phyloP scores from a whole-genome alignment of 352 stramenopile species.

The Pythium coloratum region DNA sequence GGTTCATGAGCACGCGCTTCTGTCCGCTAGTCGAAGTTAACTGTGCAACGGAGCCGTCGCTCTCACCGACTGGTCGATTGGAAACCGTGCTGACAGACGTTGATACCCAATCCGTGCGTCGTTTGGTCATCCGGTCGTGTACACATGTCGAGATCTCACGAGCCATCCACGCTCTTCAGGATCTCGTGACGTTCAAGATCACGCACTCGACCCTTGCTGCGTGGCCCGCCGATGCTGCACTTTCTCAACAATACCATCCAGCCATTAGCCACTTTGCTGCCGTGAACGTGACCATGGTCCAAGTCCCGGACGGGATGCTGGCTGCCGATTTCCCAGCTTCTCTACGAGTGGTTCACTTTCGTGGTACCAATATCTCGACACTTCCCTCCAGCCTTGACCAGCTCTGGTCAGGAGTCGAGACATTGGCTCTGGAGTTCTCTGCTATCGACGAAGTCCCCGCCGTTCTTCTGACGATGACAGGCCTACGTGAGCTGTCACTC shows the following conservation, averaged over 20 bases:
- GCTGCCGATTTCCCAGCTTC: conserved; percentile 12
- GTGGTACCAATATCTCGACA: conserved; percentile 9
- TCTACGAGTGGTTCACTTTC: conserved; percentile 6
- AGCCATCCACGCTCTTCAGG: conserved; percentile 2
- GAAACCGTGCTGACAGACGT: conserved; percentile 1
- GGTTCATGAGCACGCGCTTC: conserved; percentile 4
- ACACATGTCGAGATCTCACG: conserved; percentile 9
- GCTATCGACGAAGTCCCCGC: conserved; percentile 4
- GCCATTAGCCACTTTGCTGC: conserved; percentile 10
- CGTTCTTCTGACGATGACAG: conserved; percentile 3
- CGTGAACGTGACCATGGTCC: conserved; percentile 21
- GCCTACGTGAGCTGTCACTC: conserved; percentile 14
- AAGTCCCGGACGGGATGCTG: conserved; percentile 15
- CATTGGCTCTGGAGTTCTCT: conserved; percentile 13
- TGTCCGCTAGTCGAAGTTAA: conserved; percentile 26
- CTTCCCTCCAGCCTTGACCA: conserved; percentile 13
- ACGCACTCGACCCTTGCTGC: conserved; percentile 13
- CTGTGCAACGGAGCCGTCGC: background rate
- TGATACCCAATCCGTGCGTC: background rate
- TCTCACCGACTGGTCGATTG: background rate
- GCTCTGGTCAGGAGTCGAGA: conserved; percentile 9
- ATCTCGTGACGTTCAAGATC: conserved; percentile 18
- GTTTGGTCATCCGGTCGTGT: conserved; percentile 20
- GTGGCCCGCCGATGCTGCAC: conserved; percentile 17
- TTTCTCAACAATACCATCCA: conserved; percentile 15